These are phyloP conservation scores for Tetrapyrgos nigripes DNA, from an alignment of 1,284 basidiomycete species.

Conservation along the genomic window DNA sequence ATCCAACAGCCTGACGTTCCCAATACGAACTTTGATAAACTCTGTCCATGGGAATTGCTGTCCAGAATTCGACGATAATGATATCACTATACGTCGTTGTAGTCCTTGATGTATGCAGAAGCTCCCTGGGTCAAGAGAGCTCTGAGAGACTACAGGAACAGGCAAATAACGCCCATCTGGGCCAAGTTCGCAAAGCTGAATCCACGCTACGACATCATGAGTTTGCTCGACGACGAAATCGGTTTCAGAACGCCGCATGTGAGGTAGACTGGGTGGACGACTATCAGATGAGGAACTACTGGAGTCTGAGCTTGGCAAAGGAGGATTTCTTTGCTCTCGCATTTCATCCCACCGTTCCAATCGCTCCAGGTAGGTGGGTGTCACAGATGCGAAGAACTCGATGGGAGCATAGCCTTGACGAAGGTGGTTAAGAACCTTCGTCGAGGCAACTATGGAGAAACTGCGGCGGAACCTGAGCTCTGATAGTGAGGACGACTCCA, in stretches of 20 bases:
- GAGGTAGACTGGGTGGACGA: slow-evolving; percentile 52
- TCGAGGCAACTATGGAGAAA: slow-evolving; percentile 79
- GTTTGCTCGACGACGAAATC: slow-evolving; percentile 90
- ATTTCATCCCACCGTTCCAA: slow-evolving; percentile 93
- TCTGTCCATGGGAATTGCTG: slow-evolving; percentile 87
- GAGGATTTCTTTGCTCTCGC: slow-evolving; percentile 67
- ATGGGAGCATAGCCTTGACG: slow-evolving; percentile 81
- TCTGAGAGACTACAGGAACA: slow-evolving; percentile 82
- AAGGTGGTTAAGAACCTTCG: slow-evolving; percentile 78
- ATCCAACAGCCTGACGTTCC: slow-evolving; percentile 87
- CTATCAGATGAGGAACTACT: slow-evolving; percentile 40
- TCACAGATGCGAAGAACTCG: slow-evolving; percentile 87
- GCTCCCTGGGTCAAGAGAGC: slow-evolving; percentile 83
- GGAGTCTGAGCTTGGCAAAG: slow-evolving; percentile 38
- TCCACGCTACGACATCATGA: slow-evolving; percentile 88
- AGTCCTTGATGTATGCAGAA: slow-evolving; percentile 94
- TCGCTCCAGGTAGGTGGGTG: slow-evolving; percentile 83
- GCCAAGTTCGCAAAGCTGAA: slow-evolving; percentile 89
- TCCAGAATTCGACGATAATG: slow-evolving; percentile 88
- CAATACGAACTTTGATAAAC: slow-evolving; percentile 79
- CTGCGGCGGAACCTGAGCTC: slow-evolving; percentile 83
- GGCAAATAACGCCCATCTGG: slow-evolving; percentile 86
- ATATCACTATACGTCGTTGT: slow-evolving; percentile 83
- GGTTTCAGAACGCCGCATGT: slow-evolving; percentile 90
- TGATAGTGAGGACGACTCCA: slow-evolving; percentile 74